Evolutionary conservation across 2,329 filamentous ascomycete genomes (phyloP), one percentile per base, ranked within the genome.

Genomic region (Volutella citrinella): DNA sequence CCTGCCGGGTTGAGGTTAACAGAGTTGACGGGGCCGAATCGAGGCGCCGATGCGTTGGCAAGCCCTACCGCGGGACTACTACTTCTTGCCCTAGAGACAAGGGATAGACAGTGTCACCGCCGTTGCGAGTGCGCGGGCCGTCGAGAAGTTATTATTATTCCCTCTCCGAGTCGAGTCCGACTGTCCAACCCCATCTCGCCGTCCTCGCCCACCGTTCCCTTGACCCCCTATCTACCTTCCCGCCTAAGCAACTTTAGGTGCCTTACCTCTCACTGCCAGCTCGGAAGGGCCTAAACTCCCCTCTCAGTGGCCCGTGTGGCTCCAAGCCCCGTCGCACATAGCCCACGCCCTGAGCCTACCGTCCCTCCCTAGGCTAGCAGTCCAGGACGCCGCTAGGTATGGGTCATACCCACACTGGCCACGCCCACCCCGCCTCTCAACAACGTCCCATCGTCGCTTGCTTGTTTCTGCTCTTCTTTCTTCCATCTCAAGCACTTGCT

Each of bases 351-450:
- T 23, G 36, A 19, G 27, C 28, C 7, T 16, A 20, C 18, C 19
- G 34, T 28, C 38, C 30, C 34, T 40, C 42, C 29, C 22, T 25
- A 16, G 20, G 17, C 26, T 37, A 20, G 27, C 27, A 27, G 22
- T 45, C 28, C 19, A 32, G 34, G 22, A 38, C 26, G 27, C 30
- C 35, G 26, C 31, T 45, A 30, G 32, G 33, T 36, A 36, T 34
- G 45, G 34, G 19, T 50, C 47, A 40, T 52, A 46, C 44, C 48
- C 50, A 55, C 49, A 48, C 48, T 46, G 47, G 40, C 44, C 51
- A 43, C 49, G 42, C 51, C 46, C 50, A 56, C 52, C 51, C 51
- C 51, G 51, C 51, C 51, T 54, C 51, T 49, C 50, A 50, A 52
- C 54, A 54, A 55, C 48, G 54, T 48, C 43, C 49, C 53, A 51